Evolutionary conservation across 495 filamentous ascomycete species (phyloP).

Genomic region (Tuber microsphaerosporum): DNA sequence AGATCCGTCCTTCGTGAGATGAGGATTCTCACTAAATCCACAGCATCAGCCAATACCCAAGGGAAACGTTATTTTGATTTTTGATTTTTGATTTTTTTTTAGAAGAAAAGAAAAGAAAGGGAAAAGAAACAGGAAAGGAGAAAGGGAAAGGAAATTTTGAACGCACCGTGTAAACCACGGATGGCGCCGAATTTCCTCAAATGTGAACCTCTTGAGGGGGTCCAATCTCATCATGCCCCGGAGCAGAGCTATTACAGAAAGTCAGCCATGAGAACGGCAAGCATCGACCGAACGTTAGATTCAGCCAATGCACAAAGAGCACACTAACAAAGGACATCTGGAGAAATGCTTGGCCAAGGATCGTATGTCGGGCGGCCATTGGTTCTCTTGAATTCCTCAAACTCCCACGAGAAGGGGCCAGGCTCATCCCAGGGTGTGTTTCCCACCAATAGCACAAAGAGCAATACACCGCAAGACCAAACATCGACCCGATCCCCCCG

Average conservation of each 20-base stretch:
- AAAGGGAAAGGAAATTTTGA: not conserved
- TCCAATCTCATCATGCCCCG: slow-evolving; percentile 90
- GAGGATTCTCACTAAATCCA: slow-evolving; percentile 57
- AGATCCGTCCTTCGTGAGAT: slow-evolving; percentile 64
- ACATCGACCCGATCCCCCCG: slow-evolving; percentile 80
- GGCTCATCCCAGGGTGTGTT: slow-evolving; percentile 99
- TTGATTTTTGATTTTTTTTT: slow-evolving; percentile 7
- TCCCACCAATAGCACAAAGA: slow-evolving; percentile 89
- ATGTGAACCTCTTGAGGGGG: slow-evolving; percentile 65
- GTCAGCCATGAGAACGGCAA: not conserved
- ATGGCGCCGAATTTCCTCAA: slow-evolving; percentile 81
- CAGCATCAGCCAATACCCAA: not conserved
- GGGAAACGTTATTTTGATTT: slow-evolving; percentile 9
- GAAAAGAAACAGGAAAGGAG: not conserved
- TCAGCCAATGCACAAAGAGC: slow-evolving; percentile 1
- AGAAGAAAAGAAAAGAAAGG: no score
- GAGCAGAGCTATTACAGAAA: slow-evolving; percentile 53
- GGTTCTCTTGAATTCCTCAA: slow-evolving; percentile 71
- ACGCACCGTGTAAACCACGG: slow-evolving; percentile 72
- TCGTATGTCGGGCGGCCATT: slow-evolving; percentile 74
- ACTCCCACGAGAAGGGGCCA: slow-evolving; percentile 70
- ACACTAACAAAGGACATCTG: slow-evolving; percentile 56
- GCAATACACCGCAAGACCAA: slow-evolving; percentile 93
- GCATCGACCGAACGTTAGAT: not conserved
- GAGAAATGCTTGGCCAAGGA: slow-evolving; percentile 74